A percentile compares a stretch with the other conserved stretches of the same genome.
These are phyloP conservation scores for Adansonia digitata DNA, from an alignment of 345 rosid genomes.

Conservation along the genomic window DNA sequence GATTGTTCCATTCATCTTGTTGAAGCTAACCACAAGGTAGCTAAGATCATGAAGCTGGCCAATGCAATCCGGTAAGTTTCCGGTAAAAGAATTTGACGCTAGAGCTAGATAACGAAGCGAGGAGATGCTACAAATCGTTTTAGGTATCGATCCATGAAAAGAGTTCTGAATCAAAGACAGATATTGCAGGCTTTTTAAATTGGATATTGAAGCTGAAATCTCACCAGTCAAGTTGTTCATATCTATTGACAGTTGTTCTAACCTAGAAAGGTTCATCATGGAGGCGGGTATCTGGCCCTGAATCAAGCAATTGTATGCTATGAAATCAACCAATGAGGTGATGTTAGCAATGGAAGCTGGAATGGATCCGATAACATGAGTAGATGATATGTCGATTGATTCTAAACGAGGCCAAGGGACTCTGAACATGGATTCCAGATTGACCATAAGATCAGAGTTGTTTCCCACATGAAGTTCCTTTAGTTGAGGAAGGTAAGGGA, in stretches of 20 bases:
- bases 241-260: neutral
- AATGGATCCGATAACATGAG: slow-evolving; percentile 16
- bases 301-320: slow-evolving; percentile 11
- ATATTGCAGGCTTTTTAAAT: slow-evolving; percentile 11
- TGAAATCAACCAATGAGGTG: slow-evolving; percentile 10
- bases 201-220: slow-evolving; percentile 12
- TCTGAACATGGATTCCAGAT: slow-evolving; percentile 19
- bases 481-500: slow-evolving; percentile 23
- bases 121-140: neutral
- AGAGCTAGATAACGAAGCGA: neutral
- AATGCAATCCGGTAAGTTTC: slow-evolving; percentile 22
- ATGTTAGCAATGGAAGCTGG: slow-evolving; percentile 17
- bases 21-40: neutral
- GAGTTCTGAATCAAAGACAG: slow-evolving; percentile 11
- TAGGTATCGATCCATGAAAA: slow-evolving; percentile 16
- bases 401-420: slow-evolving; percentile 16
- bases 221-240: slow-evolving; percentile 10
- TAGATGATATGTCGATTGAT: slow-evolving; percentile 8
- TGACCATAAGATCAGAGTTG: neutral
- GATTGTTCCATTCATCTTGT: slow-evolving; percentile 11
- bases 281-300: slow-evolving; percentile 21
- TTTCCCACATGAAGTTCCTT: neutral
- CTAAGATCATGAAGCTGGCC: slow-evolving; percentile 9
- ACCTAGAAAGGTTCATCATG: slow-evolving; percentile 8
- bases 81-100: neutral